phyloP scores from a whole-genome alignment of 345 rosid species.

The Populus euphratica region DNA sequence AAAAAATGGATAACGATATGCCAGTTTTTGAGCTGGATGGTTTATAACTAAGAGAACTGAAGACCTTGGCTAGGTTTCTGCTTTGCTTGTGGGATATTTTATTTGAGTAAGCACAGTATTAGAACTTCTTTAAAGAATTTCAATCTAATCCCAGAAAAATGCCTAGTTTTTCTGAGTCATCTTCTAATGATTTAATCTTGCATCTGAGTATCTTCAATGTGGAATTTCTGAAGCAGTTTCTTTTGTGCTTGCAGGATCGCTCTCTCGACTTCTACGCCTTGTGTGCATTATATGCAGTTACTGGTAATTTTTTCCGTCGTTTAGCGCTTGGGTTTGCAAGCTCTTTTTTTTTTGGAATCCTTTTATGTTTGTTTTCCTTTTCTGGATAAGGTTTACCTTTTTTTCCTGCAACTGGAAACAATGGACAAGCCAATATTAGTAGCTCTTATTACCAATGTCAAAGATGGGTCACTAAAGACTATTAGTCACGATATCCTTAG shows the following conservation, averaged over 20 bases:
- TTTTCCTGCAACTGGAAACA: background rate
- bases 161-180: background rate
- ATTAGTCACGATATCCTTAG: background rate
- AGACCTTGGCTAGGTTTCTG: background rate
- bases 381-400: background rate
- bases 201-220: background rate
- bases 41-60: background rate
- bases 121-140: background rate
- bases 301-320: slow-evolving; percentile 52
- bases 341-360: background rate
- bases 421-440: background rate
- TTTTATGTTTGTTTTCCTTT: background rate
- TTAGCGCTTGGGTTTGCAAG: background rate
- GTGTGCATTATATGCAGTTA: slow-evolving; percentile 94
- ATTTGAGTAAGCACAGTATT: background rate
- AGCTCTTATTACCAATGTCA: background rate
- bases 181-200: slow-evolving; percentile 7
- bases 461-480: background rate
- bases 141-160: background rate
- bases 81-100: background rate
- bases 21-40: background rate
- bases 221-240: slow-evolving; percentile 20
- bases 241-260: slow-evolving; percentile 65
- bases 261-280: slow-evolving; percentile 80
- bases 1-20: background rate